Conservation (phyloP, 371 early-diverging fungal species). For the Mucor piriformis region DNA sequence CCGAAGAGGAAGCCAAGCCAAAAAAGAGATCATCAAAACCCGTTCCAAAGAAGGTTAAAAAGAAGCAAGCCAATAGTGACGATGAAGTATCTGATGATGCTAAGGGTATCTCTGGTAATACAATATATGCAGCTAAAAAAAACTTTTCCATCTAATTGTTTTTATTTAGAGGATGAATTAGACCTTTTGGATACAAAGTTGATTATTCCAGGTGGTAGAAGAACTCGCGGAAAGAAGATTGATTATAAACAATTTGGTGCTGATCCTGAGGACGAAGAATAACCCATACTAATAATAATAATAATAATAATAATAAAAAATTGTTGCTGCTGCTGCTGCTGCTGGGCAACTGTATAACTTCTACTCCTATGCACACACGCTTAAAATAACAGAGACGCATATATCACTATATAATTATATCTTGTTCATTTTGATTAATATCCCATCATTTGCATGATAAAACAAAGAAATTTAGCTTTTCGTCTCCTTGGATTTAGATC, state of each 20-base stretch:
- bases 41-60: not conserved
- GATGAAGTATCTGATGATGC: constrained; percentile 20
- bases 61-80: constrained; percentile 1
- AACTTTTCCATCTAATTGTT: not conserved
- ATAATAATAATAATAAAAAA: not conserved
- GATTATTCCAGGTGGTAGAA: constrained; percentile 67
- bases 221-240: constrained; percentile 74
- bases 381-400: no score
- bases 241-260: constrained; percentile 70
- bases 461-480: no score
- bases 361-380: no score
- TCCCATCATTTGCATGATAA: no score
- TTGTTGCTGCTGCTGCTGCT: no score
- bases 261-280: constrained; percentile 62
- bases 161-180: constrained; percentile 57
- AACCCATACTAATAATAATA: not conserved
- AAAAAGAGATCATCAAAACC: constrained; percentile 7
- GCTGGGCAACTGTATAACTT: no score
- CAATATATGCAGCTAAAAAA: not conserved
- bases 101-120: constrained; percentile 16
- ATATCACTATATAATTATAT: no score
- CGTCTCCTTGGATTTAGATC: no score
- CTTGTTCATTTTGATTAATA: no score
- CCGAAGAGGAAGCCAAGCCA: constrained; percentile 15
- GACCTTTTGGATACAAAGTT: constrained; percentile 62